phyloP scores from a whole-genome alignment of 73 alveolate genomes.

The Diophrys sp. region DNA sequence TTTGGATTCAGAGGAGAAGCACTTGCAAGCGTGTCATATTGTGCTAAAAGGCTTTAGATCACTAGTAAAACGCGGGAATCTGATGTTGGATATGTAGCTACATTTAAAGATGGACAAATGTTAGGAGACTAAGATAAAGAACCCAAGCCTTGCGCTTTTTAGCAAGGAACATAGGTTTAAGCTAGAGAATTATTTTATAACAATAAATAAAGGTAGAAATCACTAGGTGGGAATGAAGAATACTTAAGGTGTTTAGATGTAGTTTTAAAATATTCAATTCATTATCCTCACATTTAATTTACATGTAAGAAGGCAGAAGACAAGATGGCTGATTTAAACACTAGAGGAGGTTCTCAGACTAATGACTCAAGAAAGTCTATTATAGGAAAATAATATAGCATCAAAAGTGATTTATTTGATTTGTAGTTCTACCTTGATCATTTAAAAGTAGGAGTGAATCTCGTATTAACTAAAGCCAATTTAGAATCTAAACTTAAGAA shows the following conservation, averaged over 20 bases:
- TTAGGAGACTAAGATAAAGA: conserved; percentile 54
- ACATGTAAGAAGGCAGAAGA: conserved; percentile 2
- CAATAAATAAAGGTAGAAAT: conserved; percentile 56
- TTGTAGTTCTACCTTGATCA: background rate
- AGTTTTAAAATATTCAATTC: conserved; percentile 64
- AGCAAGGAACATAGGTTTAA: conserved; percentile 66
- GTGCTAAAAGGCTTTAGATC: conserved; percentile 79
- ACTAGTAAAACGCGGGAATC: conserved; percentile 69
- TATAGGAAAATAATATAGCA: too few species aligned
- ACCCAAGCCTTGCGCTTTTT: conserved; percentile 29
- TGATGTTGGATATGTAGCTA: conserved; percentile 75
- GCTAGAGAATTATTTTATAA: conserved; percentile 68
- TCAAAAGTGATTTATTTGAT: conserved; percentile 2
- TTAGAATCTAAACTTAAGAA: conserved; percentile 21
- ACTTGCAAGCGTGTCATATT: conserved; percentile 87
- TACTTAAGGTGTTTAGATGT: conserved; percentile 63
- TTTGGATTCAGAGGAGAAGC: conserved; percentile 99
- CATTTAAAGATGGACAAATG: conserved; percentile 70
- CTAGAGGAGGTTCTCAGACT: too few species aligned
- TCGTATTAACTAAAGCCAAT: conserved; percentile 5
- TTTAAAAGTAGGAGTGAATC: background rate
- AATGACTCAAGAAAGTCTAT: too few species aligned
- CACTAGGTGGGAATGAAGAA: conserved; percentile 51
- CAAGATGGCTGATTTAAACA: conserved; percentile 7
- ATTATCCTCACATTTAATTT: conserved; percentile 51